phyloP scores from a whole-genome alignment of 2,329 filamentous ascomycete genomes.

The Aspergillus eucalypticola region DNA sequence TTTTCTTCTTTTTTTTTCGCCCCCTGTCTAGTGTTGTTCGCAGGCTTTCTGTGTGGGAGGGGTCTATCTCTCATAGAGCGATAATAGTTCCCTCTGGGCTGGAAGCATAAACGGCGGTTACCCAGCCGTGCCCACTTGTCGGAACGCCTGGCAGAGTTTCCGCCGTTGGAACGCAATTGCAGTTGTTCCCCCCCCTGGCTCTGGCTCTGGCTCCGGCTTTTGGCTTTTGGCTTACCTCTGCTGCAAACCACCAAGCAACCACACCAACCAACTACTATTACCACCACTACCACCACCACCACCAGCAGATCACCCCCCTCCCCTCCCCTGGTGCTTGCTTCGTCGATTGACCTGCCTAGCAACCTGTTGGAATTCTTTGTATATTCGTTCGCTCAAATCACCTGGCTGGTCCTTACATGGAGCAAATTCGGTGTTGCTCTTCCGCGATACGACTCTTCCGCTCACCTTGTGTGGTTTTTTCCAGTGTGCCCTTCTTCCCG shows the following conservation, averaged over 20 bases:
- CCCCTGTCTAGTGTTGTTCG: neutral
- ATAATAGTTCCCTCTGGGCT: neutral
- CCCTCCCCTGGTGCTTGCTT: neutral
- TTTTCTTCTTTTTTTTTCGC: neutral
- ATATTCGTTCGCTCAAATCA: conserved; percentile 12
- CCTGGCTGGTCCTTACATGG: conserved; percentile 26
- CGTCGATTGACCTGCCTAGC: conserved; percentile 13
- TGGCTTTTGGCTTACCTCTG: conserved; percentile 4
- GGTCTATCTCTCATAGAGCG: conserved; percentile 3
- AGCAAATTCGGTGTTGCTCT: conserved; percentile 11
- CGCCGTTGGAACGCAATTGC: conserved; percentile 11
- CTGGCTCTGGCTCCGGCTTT: neutral
- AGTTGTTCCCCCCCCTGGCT: neutral
- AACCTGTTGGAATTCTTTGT: conserved; percentile 10
- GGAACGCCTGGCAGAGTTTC: conserved; percentile 4
- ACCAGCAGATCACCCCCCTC: conserved; percentile 15
- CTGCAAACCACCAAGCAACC: neutral
- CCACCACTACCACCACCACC: neutral
- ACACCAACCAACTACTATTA: too few relatives aligned
- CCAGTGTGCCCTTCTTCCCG: conserved; percentile 27
- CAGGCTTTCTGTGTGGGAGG: neutral
- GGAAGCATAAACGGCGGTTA: neutral
- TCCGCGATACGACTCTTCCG: conserved; percentile 6
- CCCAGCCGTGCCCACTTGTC: conserved; percentile 1
- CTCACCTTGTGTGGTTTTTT: conserved; percentile 21